A percentile compares a stretch with the other conserved stretches of the same genome.
These are phyloP conservation scores for Arachnomyces sp. DNA, from an alignment of 2,329 filamentous ascomycete species.

Conservation along the genomic window DNA sequence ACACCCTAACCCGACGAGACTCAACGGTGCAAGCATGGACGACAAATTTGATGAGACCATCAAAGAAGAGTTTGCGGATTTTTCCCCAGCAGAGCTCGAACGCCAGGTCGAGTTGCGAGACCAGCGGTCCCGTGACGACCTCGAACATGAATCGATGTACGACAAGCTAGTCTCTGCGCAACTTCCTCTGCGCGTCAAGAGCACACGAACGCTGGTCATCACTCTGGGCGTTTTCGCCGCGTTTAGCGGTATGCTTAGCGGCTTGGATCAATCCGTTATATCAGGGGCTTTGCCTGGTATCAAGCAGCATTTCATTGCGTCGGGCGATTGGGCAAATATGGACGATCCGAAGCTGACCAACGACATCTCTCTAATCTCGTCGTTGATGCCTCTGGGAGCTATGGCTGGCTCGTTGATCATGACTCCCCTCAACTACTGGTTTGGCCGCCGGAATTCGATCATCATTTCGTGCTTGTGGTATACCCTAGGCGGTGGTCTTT, in stretches of 20 bases:
- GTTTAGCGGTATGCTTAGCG: constrained; percentile 65
- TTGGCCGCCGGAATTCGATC: constrained; percentile 61
- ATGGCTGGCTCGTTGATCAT: constrained; percentile 63
- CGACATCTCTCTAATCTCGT: constrained; percentile 53
- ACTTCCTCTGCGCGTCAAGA: too few relatives aligned
- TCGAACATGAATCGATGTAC: too few relatives aligned
- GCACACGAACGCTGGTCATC: too few relatives aligned
- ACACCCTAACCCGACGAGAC: too few relatives aligned
- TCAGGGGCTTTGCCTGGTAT: constrained; percentile 51
- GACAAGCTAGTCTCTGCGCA: too few relatives aligned
- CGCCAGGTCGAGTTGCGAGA: too few relatives aligned
- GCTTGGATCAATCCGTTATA: constrained; percentile 66
- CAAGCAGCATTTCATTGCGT: neutral
- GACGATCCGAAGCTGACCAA: constrained; percentile 50
- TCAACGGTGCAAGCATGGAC: too few relatives aligned
- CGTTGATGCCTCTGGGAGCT: constrained; percentile 65
- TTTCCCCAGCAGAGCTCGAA: too few relatives aligned
- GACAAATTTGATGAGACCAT: too few relatives aligned
- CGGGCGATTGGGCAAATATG: constrained; percentile 29
- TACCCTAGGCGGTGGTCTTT: constrained; percentile 60
- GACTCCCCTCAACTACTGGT: constrained; percentile 58
- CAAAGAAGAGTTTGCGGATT: too few relatives aligned
- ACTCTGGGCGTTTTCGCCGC: constrained; percentile 61
- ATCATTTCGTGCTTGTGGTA: constrained; percentile 63
- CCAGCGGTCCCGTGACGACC: too few relatives aligned